Evolutionary conservation across 148 eudicot species (phyloP).

Genomic region (Arctostaphylos glauca): DNA sequence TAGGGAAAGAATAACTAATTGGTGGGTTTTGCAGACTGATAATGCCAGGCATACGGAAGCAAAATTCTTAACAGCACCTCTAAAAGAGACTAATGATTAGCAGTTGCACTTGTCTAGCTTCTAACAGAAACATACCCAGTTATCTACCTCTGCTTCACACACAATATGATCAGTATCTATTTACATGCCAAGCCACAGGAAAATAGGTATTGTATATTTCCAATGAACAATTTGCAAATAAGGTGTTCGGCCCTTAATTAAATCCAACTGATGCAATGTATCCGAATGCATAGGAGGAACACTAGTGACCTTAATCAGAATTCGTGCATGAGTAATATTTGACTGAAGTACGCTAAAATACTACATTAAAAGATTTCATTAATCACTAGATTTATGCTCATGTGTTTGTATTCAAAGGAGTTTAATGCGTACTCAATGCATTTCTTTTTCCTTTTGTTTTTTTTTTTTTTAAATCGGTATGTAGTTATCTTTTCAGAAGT

Average conservation of each 20-base stretch:
- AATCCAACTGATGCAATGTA: not conserved
- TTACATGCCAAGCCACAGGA: not conserved
- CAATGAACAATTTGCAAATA: not conserved
- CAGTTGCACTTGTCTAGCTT: not conserved
- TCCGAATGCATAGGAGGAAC: not conserved
- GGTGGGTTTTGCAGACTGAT: not conserved
- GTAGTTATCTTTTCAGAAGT: not conserved
- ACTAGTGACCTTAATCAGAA: not conserved
- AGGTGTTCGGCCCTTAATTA: not conserved
- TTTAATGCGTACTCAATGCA: not conserved
- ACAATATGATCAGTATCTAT: not conserved
- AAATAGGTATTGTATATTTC: not conserved
- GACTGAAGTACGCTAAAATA: not conserved
- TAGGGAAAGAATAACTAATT: not conserved
- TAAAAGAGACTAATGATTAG: not conserved
- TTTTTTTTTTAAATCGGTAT: not conserved
- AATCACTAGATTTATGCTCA: too few relatives aligned
- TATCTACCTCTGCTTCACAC: not conserved
- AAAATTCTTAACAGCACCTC: not conserved
- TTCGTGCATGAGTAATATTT: not conserved
- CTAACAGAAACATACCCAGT: not conserved
- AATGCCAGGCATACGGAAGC: not conserved
- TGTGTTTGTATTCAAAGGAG: not conserved
- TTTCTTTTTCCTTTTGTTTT: not conserved
- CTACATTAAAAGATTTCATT: not conserved